Base-by-base conservation (phyloP, 2,329 filamentous ascomycete species). In the Xylaria arbuscula region DNA sequence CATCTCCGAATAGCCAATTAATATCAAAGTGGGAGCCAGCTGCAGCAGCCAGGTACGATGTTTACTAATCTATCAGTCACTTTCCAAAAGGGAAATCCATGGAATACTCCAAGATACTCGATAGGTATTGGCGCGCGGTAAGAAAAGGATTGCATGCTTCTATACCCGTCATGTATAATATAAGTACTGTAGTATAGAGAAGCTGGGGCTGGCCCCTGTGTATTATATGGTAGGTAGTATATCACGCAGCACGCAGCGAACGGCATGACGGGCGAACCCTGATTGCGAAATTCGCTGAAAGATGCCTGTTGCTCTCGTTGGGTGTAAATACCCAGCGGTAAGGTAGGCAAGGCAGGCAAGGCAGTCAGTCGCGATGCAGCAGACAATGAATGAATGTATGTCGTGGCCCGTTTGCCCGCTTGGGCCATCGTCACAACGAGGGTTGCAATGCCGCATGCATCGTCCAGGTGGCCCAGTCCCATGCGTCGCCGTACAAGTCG, bases 401-500 rank as follows among this genome's bases (percentile, higher is more conserved):
- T 53, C 15, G 38, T 57, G 45, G 64, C 64, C 45, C 28, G 48
- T 51, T 68, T 55, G 60, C 51, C 62, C 65, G 65, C 60, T 68
- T 68, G 51, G 57, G 38, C 34, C 34, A 51, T 53, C 56, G 50
- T 65, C 64, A 62, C 63, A 58, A 57, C 47, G 47, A 70, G 60
- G 67, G 71, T 71, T 71, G 32, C 66, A 72, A 56, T 71, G 69
- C 71, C 45, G 64, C 62, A 68, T 70, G 64, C 66, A 58, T 60
- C 64, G 60, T 32, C 10, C 34, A 63, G 62, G 54, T 50, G 62
- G 53, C 40, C 56, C 42, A 61, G 47, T 67, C 60, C 47, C 22
- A 32, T 50, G 24, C 24, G 32, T 42, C 38, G 54, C 53, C 47
- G 42, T 34, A 59, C 36, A 45, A 66, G 55, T 47, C 63, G 42